Percentiles rank a stretch among this genome's conserved stretches.
Evolutionary conservation across 441 rosid genomes (phyloP).

Genomic region (Raphanus hybrid): DNA sequence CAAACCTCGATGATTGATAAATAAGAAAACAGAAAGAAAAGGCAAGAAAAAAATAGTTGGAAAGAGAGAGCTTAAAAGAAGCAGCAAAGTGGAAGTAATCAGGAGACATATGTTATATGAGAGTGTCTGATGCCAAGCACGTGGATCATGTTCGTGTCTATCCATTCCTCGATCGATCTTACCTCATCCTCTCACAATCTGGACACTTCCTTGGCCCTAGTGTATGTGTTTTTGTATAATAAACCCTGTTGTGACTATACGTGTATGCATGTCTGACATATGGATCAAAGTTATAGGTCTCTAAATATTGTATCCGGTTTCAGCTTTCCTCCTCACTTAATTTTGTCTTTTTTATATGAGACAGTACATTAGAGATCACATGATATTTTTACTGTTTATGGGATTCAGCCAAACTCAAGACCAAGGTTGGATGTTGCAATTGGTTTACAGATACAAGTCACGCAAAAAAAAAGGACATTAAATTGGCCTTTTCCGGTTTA

Average conservation of each 20-base stretch:
- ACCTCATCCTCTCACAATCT: slow-evolving; percentile 24
- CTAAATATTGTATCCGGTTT: too few relatives aligned
- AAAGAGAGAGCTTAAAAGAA: slow-evolving; percentile 34
- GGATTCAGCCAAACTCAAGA: too few relatives aligned
- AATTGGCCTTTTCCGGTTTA: too few relatives aligned
- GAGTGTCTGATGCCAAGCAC: slow-evolving; percentile 46
- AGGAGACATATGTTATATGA: slow-evolving; percentile 56
- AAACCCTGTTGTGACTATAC: slow-evolving; percentile 15
- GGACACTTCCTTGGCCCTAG: neutral
- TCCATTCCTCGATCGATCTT: slow-evolving; percentile 34
- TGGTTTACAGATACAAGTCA: too few relatives aligned
- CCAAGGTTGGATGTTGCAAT: too few relatives aligned
- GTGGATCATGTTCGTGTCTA: slow-evolving; percentile 44
- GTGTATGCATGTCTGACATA: slow-evolving; percentile 42
- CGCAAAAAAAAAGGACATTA: too few relatives aligned
- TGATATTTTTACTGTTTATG: too few relatives aligned
- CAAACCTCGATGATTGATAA: slow-evolving; percentile 7
- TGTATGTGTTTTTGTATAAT: slow-evolving; percentile 1
- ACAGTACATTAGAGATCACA: too few relatives aligned
- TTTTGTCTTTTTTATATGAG: too few relatives aligned
- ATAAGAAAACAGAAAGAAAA: neutral
- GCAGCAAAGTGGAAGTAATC: slow-evolving; percentile 35
- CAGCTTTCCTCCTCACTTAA: too few relatives aligned
- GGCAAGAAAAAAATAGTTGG: neutral
- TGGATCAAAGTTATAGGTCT: slow-evolving; percentile 18